Evolutionary conservation across 805 yeast genomes (phyloP).

Genomic region (Blastobotrys robertii): DNA sequence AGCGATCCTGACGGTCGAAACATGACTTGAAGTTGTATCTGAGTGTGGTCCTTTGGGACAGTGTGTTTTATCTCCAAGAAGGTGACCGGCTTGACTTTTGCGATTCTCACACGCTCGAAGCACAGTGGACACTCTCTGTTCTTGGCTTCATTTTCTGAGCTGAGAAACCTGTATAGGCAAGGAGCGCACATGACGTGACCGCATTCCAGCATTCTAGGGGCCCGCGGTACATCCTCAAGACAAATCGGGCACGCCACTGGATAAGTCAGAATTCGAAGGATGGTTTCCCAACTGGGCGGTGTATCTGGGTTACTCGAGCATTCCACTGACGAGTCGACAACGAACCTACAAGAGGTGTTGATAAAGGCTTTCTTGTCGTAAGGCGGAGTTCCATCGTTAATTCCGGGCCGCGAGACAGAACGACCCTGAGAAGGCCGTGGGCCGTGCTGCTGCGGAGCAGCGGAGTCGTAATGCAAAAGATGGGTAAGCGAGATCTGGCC

Average conservation of each 20-base stretch:
- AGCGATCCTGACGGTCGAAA: slow-evolving; percentile 26
- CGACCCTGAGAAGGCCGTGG: not conserved
- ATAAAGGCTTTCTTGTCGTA: slow-evolving; percentile 32
- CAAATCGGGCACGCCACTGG: slow-evolving; percentile 85
- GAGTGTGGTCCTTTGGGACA: slow-evolving; percentile 46
- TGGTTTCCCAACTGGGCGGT: slow-evolving; percentile 50
- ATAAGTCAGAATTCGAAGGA: slow-evolving; percentile 63
- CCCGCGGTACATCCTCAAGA: slow-evolving; percentile 69
- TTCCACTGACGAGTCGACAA: slow-evolving; percentile 55
- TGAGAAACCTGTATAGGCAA: slow-evolving; percentile 66
- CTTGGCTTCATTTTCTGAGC: slow-evolving; percentile 35
- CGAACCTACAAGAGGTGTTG: slow-evolving; percentile 75
- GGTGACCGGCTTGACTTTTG: slow-evolving; percentile 58
- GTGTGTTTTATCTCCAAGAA: slow-evolving; percentile 42
- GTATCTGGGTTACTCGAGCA: slow-evolving; percentile 64
- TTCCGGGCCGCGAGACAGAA: not conserved
- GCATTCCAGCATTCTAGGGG: slow-evolving; percentile 91
- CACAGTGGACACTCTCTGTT: slow-evolving; percentile 78
- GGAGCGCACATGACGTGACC: slow-evolving; percentile 87
- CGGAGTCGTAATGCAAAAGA: slow-evolving; percentile 8
- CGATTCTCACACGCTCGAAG: slow-evolving; percentile 42
- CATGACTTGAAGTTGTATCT: slow-evolving; percentile 58
- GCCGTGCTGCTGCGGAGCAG: slow-evolving; percentile 2
- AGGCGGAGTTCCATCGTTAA: slow-evolving; percentile 1
- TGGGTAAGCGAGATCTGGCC: slow-evolving; percentile 16